phyloP scores from a whole-genome alignment of 2,329 filamentous ascomycete species.

The Penicillium sp. region DNA sequence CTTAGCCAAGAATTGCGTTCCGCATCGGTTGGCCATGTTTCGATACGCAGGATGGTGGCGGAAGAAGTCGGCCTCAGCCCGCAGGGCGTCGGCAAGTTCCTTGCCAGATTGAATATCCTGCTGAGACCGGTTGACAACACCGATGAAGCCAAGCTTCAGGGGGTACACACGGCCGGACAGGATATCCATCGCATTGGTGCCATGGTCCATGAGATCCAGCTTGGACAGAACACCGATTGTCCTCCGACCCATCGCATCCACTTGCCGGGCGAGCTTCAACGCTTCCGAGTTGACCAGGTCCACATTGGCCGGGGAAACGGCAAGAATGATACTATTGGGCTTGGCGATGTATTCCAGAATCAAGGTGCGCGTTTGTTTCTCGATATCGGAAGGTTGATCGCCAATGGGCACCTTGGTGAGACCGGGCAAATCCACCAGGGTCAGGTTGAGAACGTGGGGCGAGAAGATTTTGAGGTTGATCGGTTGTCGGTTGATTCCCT shows the following conservation, averaged over 20 bases:
- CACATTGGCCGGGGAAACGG: constrained; percentile 95
- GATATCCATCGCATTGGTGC: constrained; percentile 96
- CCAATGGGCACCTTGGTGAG: constrained; percentile 98
- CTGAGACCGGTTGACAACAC: constrained; percentile 96
- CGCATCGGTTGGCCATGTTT: constrained; percentile 91
- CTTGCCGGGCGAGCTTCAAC: constrained; percentile 93
- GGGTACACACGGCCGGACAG: constrained; percentile 97
- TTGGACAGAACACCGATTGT: constrained; percentile 98
- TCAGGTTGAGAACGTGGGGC: constrained; percentile 93
- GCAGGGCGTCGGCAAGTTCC: constrained; percentile 87
- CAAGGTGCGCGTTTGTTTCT: constrained; percentile 95
- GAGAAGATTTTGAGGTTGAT: constrained; percentile 99
- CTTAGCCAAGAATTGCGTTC: constrained; percentile 92
- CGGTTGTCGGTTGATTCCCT: constrained; percentile 95
- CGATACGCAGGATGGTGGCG: constrained; percentile 95
- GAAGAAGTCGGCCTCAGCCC: constrained; percentile 93
- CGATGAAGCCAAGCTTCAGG: constrained; percentile 95
- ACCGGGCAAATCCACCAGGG: constrained; percentile 91
- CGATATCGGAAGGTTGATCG: constrained; percentile 95
- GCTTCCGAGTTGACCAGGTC: constrained; percentile 98
- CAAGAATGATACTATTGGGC: constrained; percentile 96
- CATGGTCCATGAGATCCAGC: constrained; percentile 97
- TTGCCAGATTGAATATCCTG: constrained; percentile 97
- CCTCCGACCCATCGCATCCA: constrained; percentile 89
- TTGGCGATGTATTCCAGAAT: constrained; percentile 99